Base-by-base conservation (phyloP, 1,284 basidiomycete genomes). In the Cutaneotrichosporon cavernicola region DNA sequence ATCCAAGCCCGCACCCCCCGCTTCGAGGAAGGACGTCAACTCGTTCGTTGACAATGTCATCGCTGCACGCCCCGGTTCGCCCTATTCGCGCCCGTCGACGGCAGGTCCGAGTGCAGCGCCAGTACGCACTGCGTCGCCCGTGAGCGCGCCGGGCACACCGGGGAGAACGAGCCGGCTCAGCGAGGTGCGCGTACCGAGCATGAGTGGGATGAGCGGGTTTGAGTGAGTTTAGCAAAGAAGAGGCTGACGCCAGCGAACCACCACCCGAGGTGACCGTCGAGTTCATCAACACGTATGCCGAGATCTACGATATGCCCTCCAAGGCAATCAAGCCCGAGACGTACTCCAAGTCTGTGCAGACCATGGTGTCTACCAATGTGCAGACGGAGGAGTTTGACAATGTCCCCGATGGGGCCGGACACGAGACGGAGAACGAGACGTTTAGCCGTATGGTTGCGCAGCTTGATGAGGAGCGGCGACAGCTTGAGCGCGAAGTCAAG, bases 331-430 rank as follows among this genome's bases (percentile, higher is more conserved):
- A 64, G 58, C 66, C 55, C 32, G 62, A 69, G 73, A 89, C 90
- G 57, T 97, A 97, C 75, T 95, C 94, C 70, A 97, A 96, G 79
- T 90, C 93, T 71, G 89, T 96, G 2, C 95, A 98, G 78, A 97
- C 93, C 34, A 70, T 72, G 40, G 67, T 66, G 6, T 70, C 66
- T 6, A 72, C 71, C 4, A 71, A 69, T n/a, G 73, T 70, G 13
- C 70, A 69, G 1, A 67, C 73, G 38, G 58, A 68, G 10, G 75
- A 75, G 70, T 50, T 22, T 30, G 47, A 50, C 22, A 50, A 53
- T 34, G 83, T 86, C n/a, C 73, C 87, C 5, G 65, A 67, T 11
- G 70, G 65, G 7, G 83, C 34, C 72, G 84, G 50, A 66, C 77
- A 65, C 71, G 86, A 70, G 80, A 86, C 80, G 4, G 91, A 92